Base-by-base conservation (phyloP, 1,284 basidiomycete genomes). In the Apiotrichum domesticum region DNA sequence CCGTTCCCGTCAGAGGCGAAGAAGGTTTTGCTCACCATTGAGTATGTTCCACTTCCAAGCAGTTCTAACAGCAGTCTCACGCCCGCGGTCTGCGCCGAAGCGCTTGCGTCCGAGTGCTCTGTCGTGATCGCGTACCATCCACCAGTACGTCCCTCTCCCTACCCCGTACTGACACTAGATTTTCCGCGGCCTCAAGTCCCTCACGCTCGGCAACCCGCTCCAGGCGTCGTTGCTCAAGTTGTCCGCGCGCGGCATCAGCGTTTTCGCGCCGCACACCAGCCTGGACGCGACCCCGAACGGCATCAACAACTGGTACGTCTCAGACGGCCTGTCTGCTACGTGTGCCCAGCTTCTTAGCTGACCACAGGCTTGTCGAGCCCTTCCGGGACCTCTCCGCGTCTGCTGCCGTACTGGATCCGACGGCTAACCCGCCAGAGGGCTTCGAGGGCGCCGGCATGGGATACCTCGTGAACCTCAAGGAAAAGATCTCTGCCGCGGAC, bases 191-290 rank as follows among this genome's bases (percentile, higher is more conserved):
- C 79, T 95, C 58, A 82, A 87, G 63, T 84, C 88, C 33, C 60
- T 98, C 57, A 95, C 89, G 0, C 80, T 93, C 51, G 71, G 81
- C 40, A 87, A 87, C 66, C 84, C 91, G 0, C 79, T 96, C 11
- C 92, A 96, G 77, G 76, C 83, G 0, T 87, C 85, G 9, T 80
- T 98, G 29, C 81, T 98, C 14, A 82, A 81, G 55, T 87, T 90
- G 57, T 85, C 86, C 0, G 85, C 88, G 0, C 80, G 84, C 4
- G 92, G 92, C 0, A 86, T 96, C 57, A 89, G 87, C 13, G 81
- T 97, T 3, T 97, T 90, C 77, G 82, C 82, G 41, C 93, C 93
- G 0, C 94, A 97, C 74, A 91, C 89, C 0, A 83, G 88, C 1
- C 80, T 96, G 11, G 94, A 98, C 73, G 83, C 78, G 4, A 85